Base-by-base conservation (phyloP, 148 eudicot genomes). In the Persicaria tinctoria region DNA sequence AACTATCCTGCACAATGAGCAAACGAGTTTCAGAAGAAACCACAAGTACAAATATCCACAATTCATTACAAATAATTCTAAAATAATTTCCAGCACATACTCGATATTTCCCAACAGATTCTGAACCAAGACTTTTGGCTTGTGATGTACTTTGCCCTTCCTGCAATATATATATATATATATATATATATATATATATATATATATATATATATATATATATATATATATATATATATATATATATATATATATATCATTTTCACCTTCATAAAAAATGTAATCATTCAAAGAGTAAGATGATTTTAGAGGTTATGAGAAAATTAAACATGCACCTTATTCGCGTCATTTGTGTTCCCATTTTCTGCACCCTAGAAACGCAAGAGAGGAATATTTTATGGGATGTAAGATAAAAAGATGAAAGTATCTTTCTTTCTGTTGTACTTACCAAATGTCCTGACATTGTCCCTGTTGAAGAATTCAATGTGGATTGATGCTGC, bases 51-150 rank as follows among this genome's bases (percentile, higher is more conserved):
- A 18, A 20, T 50, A 48, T 71, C 17, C 14, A 48, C 38, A 70
- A 46, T 53, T 70, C 18, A 53, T 11, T 45, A 53, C 50, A 48
- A 66, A 46, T 11, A 45, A 7, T 74, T 74, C 8, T 57, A 46
- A 9, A 44, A 14, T 8, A 11, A 46, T 54, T 11, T 75, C 32
- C 4, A 17, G 44, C 51, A 71, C 96, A 74, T 84, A 93, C 97
- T 73, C 91, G 93, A 55, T 87, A 94, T 83, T 88, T 79, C 71
- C 91, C 96, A 77, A 84, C 79, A 12, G 97, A 84, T 74, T 80
- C 90, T 23, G 86, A 48, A 57, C 88, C 93, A 57, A 88, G 83
- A 71, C 41, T 79, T 83, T 84, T 88, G 74, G 56, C n/a, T 45
- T 91, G 84, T 68, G 86, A 73, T 63, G 86, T 82, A 70, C 77